Evolutionary conservation across 2,329 filamentous ascomycete species (phyloP), one percentile per base, ranked within the genome.

Genomic region (Fusarium chlamydosporum): DNA sequence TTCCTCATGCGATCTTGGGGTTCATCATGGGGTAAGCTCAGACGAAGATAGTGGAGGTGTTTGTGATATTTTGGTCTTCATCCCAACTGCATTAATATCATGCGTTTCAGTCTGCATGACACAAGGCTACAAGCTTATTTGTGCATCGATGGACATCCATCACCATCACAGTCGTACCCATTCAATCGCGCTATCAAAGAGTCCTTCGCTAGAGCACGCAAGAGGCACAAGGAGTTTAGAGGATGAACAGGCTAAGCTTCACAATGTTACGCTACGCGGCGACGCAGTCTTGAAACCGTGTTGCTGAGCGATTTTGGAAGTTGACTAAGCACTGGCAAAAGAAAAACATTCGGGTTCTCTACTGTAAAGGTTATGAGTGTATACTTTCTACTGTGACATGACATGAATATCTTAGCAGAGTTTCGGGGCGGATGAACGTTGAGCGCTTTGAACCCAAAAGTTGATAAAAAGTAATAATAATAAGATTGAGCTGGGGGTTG

Each of bases 261-360:
- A 58, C 34, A 53, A 73, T 70, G 72, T 62, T 61, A 74, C 67
- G 52, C 46, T 72, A 50, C 13, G 47, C 50, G 33, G 61, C 41
- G 62, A 65, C 48, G 62, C 61, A 63, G 52, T 62, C 57, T 62
- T 65, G 48, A 52, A 63, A 41, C 42, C 41, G 45, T 59, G 34
- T 23, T 52, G 20, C 41, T 56, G 59, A 62, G 42, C 51, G 38
- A 54, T 37, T 43, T 47, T 38, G 34, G 35, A n/a, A 38, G 18
- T 38, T 51, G 33, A 37, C 40, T 35, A 57, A 48, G 41, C 50
- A 55, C 23, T 33, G 41, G 23, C 26, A 26, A 26, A 16, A 27
- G 47, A 45, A 52, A 40, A 48, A 42, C n/a, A 61, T 15, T 42
- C 46, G 37, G 29, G 10, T 37, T 33, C 11, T 26, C 46, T 31